Conservation (phyloP, 345 rosid genomes). For the Trapa incisa region DNA sequence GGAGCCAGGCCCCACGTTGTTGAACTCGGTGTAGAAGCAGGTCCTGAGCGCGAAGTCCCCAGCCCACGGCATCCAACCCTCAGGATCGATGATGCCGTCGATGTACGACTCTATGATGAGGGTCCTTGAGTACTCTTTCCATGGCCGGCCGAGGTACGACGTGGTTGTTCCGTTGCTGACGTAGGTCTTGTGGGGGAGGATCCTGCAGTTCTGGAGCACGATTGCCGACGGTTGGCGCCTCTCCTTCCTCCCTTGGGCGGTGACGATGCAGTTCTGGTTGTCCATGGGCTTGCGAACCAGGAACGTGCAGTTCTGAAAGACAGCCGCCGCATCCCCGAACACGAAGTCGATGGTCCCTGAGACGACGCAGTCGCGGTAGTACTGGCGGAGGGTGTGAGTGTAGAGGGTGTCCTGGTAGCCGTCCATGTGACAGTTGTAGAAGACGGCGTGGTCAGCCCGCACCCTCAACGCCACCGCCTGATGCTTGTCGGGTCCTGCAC, state of each 20-base stretch:
- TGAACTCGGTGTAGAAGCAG: slow-evolving; percentile 42
- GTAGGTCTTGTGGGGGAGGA: slow-evolving; percentile 32
- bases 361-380: slow-evolving; percentile 68
- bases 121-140: slow-evolving; percentile 31
- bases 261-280: slow-evolving; percentile 40
- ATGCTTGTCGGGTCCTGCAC: slow-evolving; percentile 50
- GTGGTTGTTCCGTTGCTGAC: slow-evolving; percentile 5
- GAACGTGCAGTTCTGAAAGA: slow-evolving; percentile 62
- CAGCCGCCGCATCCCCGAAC: slow-evolving; percentile 54
- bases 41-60: slow-evolving; percentile 38
- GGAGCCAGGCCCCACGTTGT: slow-evolving; percentile 68
- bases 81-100: slow-evolving; percentile 24
- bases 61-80: slow-evolving; percentile 42
- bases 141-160: slow-evolving; percentile 32
- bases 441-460: slow-evolving; percentile 2
- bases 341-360: slow-evolving; percentile 72
- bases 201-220: slow-evolving; percentile 60
- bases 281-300: slow-evolving; percentile 38
- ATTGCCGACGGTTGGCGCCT: slow-evolving; percentile 32
- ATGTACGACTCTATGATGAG: slow-evolving; percentile 29
- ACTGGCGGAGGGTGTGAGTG: slow-evolving; percentile 64
- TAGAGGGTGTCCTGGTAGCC: slow-evolving; percentile 74
- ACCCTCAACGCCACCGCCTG: slow-evolving; percentile 60
- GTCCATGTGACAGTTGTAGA: slow-evolving; percentile 63
- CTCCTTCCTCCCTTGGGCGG: slow-evolving; percentile 48